These are phyloP conservation scores for Herpotrichia juniperi DNA, from an alignment of 2,329 filamentous ascomycete species.

Conservation along the genomic window DNA sequence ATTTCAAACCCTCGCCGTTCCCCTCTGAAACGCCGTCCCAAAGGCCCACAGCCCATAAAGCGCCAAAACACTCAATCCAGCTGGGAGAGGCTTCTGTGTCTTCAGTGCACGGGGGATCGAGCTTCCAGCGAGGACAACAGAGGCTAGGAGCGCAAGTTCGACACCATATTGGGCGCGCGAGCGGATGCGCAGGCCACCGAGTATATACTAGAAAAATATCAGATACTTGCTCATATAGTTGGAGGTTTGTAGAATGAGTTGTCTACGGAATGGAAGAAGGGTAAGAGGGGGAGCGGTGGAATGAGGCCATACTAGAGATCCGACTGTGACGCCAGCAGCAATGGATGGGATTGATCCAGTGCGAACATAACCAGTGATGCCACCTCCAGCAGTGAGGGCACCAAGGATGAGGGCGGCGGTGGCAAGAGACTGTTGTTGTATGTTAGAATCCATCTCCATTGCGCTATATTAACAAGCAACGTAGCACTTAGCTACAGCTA, in stretches of 20 bases:
- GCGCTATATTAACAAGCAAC: not conserved
- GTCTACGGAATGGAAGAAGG: too few species aligned
- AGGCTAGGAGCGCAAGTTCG: constrained; percentile 88
- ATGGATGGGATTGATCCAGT: constrained; percentile 88
- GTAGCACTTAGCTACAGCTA: not conserved
- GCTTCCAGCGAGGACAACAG: constrained; percentile 80
- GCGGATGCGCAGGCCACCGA: constrained; percentile 82
- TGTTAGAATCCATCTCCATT: not conserved
- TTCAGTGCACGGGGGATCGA: constrained; percentile 87
- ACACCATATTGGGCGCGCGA: constrained; percentile 79
- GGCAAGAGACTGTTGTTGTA: constrained; percentile 43
- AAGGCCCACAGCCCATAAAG: constrained; percentile 80
- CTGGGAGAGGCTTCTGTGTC: constrained; percentile 81
- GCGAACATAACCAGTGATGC: constrained; percentile 82
- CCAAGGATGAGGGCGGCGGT: constrained; percentile 79
- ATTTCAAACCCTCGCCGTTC: too few species aligned
- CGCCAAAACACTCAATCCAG: constrained; percentile 78
- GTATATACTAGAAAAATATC: constrained; percentile 69
- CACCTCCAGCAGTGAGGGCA: constrained; percentile 82
- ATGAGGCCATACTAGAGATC: constrained; percentile 59
- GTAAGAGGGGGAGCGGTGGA: constrained; percentile 30
- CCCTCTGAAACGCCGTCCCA: constrained; percentile 66
- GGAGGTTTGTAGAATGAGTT: too few species aligned
- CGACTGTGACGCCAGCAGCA: constrained; percentile 82
- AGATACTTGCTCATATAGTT: too few species aligned